These are phyloP conservation scores for Hippophae rhamnoides DNA, from an alignment of 306 rosid genomes.

Conservation along the genomic window DNA sequence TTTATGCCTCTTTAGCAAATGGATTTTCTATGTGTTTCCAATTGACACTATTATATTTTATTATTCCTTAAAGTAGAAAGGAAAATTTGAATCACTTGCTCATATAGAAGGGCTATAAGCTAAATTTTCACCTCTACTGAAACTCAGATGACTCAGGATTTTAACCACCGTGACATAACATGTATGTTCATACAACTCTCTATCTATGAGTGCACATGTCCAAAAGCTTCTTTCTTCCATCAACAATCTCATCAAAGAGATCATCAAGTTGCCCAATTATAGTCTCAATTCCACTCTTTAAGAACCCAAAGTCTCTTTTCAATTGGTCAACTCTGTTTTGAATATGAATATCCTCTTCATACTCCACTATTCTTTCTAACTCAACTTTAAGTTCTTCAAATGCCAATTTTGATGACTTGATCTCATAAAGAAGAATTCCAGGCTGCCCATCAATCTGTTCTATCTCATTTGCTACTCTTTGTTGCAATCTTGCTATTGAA, in stretches of 20 bases:
- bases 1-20: slow-evolving; percentile 9
- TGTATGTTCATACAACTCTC: slow-evolving; percentile 19
- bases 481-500: slow-evolving; percentile 45
- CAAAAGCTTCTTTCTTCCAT: slow-evolving; percentile 83
- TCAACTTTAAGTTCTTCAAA: slow-evolving; percentile 51
- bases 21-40: slow-evolving; percentile 3
- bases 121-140: no score
- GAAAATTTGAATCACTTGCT: no score
- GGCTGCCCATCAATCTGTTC: slow-evolving; percentile 46
- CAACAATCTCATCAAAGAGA: slow-evolving; percentile 84
- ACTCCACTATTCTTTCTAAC: slow-evolving; percentile 39
- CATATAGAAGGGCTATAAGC: no score
- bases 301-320: slow-evolving; percentile 48
- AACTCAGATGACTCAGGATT: no score
- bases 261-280: slow-evolving; percentile 73
- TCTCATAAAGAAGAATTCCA: slow-evolving; percentile 54
- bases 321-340: slow-evolving; percentile 42
- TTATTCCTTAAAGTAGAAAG: neutral
- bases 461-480: slow-evolving; percentile 53
- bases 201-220: slow-evolving; percentile 68
- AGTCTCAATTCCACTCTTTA: slow-evolving; percentile 61
- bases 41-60: neutral
- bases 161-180: no score
- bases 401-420: slow-evolving; percentile 44
- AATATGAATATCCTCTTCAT: slow-evolving; percentile 20